Evolutionary conservation across 805 yeast genomes (phyloP).

Genomic region (Candida tibetensis): DNA sequence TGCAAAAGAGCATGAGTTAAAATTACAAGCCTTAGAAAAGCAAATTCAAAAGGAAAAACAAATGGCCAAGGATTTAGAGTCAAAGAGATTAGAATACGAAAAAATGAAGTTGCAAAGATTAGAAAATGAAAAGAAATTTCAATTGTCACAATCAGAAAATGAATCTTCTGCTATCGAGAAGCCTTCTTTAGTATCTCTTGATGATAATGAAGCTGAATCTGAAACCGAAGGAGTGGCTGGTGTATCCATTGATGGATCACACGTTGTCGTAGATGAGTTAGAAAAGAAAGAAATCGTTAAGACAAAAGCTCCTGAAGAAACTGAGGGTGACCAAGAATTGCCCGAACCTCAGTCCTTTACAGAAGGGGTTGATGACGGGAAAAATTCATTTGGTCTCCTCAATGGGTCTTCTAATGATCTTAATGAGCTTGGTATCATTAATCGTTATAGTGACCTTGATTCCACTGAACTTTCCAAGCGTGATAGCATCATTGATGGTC

Average conservation of each 20-base stretch:
- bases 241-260: constrained; percentile 20
- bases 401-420: constrained; percentile 13
- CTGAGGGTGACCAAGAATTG: not conserved
- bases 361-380: constrained; percentile 5
- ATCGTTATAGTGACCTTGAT: constrained; percentile 18
- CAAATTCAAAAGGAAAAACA: constrained; percentile 40
- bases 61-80: constrained; percentile 37
- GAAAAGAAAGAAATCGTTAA: constrained; percentile 14
- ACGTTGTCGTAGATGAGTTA: constrained; percentile 24
- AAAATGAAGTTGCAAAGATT: constrained; percentile 26
- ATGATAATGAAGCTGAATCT: not conserved
- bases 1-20: constrained; percentile 25
- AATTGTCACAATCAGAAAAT: constrained; percentile 9
- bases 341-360: constrained; percentile 3
- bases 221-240: constrained; percentile 6
- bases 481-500: constrained; percentile 6
- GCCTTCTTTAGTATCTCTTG: constrained; percentile 3
- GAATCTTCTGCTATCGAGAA: not conserved
- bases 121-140: constrained; percentile 26
- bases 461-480: constrained; percentile 18
- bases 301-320: not conserved
- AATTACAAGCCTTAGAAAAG: constrained; percentile 26
- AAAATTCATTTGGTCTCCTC: not conserved
- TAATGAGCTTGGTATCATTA: constrained; percentile 20
- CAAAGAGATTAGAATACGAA: constrained; percentile 35